Evolutionary conservation across 164 flowering plant species (phyloP).

Genomic region (Vitis cinerea): DNA sequence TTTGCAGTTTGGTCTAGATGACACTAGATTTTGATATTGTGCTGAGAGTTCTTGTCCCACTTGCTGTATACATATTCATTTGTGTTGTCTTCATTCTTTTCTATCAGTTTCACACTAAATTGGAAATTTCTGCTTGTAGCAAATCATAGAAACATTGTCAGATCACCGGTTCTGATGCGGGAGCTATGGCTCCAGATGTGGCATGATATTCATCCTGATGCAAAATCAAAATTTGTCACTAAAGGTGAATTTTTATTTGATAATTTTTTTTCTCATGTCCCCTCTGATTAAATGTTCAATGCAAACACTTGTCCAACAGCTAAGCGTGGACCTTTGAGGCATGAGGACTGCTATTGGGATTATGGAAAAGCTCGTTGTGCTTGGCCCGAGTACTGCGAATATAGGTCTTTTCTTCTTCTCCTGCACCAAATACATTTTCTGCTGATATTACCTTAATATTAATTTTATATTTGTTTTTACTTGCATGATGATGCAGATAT

Average conservation of each 20-base stretch:
- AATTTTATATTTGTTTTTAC: background rate
- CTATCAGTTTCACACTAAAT: background rate
- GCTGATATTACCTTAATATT: background rate
- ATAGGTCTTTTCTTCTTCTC: slow-evolving; percentile 50
- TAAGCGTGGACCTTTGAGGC: slow-evolving; percentile 91
- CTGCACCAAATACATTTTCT: background rate
- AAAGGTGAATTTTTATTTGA: slow-evolving; percentile 51
- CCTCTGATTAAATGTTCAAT: background rate
- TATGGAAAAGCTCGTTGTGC: slow-evolving; percentile 99
- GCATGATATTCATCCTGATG: slow-evolving; percentile 91
- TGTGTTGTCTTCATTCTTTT: background rate
- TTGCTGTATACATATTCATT: background rate
- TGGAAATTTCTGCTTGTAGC: slow-evolving; percentile 47
- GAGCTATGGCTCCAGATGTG: slow-evolving; percentile 98
- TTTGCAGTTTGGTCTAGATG: background rate
- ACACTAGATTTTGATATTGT: background rate
- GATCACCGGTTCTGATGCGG: slow-evolving; percentile 83
- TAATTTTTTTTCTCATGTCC: background rate
- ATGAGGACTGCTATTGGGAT: slow-evolving; percentile 97
- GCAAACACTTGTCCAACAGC: slow-evolving; percentile 37
- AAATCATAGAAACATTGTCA: slow-evolving; percentile 92
- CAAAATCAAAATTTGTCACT: slow-evolving; percentile 74
- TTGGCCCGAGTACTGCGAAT: slow-evolving; percentile 91
- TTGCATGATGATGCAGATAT: slow-evolving; percentile 52
- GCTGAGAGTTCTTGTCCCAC: background rate